Base-by-base conservation (phyloP, 2,329 filamentous ascomycete genomes). In the Fusarium nygamai region DNA sequence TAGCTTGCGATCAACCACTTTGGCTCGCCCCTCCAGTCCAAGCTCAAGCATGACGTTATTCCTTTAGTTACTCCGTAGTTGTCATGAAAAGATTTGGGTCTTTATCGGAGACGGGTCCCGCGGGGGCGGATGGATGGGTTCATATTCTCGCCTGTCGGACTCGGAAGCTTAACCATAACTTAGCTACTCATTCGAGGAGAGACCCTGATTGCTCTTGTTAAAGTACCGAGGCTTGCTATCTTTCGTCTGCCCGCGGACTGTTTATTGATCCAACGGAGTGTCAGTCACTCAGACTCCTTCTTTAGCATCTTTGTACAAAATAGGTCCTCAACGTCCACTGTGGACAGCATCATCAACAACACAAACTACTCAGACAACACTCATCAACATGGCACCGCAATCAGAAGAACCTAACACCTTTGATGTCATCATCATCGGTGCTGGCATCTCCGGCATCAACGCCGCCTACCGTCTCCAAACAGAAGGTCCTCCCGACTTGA, bases 371-470 rank as follows among this genome's bases (percentile, higher is more conserved):
- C 31, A 48, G 6, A 20, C 16, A 24, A 14, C 31, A 27, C 14
- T n/a, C 46, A 46, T n/a, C 31, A 46, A 11, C 19, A 75, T 75
- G 72, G 57, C 43, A 24, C 33, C 47, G 22, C 50, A 64, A 17
- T 16, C 39, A n/a, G 66, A 75, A 29, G 61, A 67, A 17, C 27
- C 14, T 19, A 56, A 64, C 11, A 54, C 31, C 11, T 72, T 70
- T 11, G 90, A 92, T 76, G 81, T 90, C 24, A 81, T 94, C 76
- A 90, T 95, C 74, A 83, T 95, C 60, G 93, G 93, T 19, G 92
- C 92, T 5, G 93, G 93, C 17, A 90, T 95, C 61, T 92, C 92
- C 11, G 93, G 93, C 61, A 92, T 95, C 83, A 94, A 94, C 75
- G 86, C 90, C 19, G 92, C 89, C 20, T 94, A 95, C 78, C 89